phyloP scores from a whole-genome alignment of 2,329 filamentous ascomycete genomes.

The Aspergillaceae sp. region DNA sequence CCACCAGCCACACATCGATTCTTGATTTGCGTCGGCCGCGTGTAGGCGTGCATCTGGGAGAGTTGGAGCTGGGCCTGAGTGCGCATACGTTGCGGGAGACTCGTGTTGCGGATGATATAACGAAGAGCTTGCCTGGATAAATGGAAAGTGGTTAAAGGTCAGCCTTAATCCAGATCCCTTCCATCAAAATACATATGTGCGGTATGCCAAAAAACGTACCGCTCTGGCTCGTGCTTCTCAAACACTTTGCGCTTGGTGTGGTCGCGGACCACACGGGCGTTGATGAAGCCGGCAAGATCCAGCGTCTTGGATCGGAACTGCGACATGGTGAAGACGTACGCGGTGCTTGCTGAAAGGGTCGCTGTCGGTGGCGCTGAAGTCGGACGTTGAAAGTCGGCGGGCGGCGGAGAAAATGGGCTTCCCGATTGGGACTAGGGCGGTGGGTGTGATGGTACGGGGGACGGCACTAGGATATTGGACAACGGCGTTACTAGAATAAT shows the following conservation, averaged over 20 bases:
- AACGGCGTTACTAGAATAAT: too few species aligned
- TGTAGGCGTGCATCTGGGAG: constrained; percentile 93
- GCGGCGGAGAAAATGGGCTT: constrained; percentile 11
- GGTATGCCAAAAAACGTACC: constrained; percentile 44
- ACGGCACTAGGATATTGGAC: too few species aligned
- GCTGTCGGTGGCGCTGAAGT: constrained; percentile 6
- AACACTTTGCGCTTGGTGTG: constrained; percentile 95
- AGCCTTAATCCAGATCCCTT: too few species aligned
- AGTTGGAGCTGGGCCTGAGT: constrained; percentile 90
- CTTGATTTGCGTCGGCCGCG: constrained; percentile 82
- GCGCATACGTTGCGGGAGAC: constrained; percentile 69
- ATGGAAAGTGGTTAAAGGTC: background rate
- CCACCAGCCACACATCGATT: constrained; percentile 90
- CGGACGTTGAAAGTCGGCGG: constrained; percentile 10
- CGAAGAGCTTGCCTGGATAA: constrained; percentile 73
- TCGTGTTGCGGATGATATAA: constrained; percentile 90
- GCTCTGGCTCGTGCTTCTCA: constrained; percentile 75
- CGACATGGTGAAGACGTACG: constrained; percentile 51
- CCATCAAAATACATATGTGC: too few species aligned
- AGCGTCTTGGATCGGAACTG: constrained; percentile 87
- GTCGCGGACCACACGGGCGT: constrained; percentile 79
- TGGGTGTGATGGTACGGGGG: too few species aligned
- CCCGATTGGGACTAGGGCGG: constrained; percentile 20
- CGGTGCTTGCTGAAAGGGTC: constrained; percentile 5
- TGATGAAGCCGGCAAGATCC: constrained; percentile 79